Base-by-base conservation (phyloP, 371 early-diverging fungal species). In the Dinochytrium kinnereticum region DNA sequence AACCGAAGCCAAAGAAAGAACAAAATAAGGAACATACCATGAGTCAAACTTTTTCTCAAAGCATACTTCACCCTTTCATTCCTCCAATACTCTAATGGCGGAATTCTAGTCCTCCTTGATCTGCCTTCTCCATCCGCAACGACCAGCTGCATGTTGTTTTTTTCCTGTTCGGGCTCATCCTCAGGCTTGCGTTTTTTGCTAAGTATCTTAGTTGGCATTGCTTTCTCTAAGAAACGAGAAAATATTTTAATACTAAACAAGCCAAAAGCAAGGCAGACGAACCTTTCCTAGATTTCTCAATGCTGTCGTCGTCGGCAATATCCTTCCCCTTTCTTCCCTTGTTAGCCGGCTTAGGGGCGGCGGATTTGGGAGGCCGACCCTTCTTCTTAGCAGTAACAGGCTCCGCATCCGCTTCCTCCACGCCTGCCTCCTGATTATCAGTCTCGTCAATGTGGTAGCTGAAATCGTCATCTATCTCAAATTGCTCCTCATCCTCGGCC, bases 1-100 rank as follows among this genome's bases (percentile, higher is more conserved):
- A n/a, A n/a, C n/a, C n/a, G n/a, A n/a, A n/a, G n/a, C n/a, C n/a
- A n/a, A 61, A 28, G 7, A 13, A 37, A 28, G 15, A 61, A 34
- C 7, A 61, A 55, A 26, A 55, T 26, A 19, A 19, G 15, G 31
- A 37, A 61, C 28, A 61, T 61, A 61, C 61, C 61, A 34, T 61
- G 61, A 28, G 61, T 61, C 15, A 61, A 17, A 13, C 34, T 34
- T 37, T 33, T 33, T 61, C 61, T 31, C 5, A 33, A 15, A 33
- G n/a, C 28, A 36, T 61, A 61, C 36, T 61, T 61, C 13, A 61
- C 37, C 61, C 61, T 61, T 34, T 61, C 61, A 36, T 61, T 61
- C 24, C 61, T 61, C 61, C 61, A 61, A 34, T 61, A 61, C 7
- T 61, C 61, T 17, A 61, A 36, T 10, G 61, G 61, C 61, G 3